phyloP scores from a whole-genome alignment of 805 yeast genomes.

The Saccharomyces paradoxus region DNA sequence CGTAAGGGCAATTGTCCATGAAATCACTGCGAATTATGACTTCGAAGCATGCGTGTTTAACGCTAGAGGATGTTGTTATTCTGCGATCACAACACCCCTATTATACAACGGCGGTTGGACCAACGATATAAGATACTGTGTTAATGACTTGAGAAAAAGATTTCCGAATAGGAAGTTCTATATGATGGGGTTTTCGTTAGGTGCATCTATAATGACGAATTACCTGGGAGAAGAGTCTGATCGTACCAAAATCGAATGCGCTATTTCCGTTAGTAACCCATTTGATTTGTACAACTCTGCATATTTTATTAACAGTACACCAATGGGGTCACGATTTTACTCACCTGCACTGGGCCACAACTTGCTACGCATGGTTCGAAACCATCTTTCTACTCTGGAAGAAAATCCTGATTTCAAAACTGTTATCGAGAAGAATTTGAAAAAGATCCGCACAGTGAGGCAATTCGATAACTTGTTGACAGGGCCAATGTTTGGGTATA shows the following conservation, averaged over 20 bases:
- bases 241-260: constrained; percentile 41
- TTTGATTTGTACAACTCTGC: constrained; percentile 62
- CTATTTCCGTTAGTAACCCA: constrained; percentile 55
- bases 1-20: constrained; percentile 49
- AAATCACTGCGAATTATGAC: constrained; percentile 28
- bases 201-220: constrained; percentile 64
- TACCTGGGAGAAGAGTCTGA: constrained; percentile 60
- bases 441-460: constrained; percentile 29
- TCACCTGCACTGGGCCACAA: constrained; percentile 44
- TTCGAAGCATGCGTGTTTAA: constrained; percentile 67
- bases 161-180: constrained; percentile 61
- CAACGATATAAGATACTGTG: constrained; percentile 53
- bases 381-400: constrained; percentile 35
- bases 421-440: constrained; percentile 19
- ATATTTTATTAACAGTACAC: constrained; percentile 34
- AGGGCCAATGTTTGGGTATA: constrained; percentile 57
- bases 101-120: constrained; percentile 67
- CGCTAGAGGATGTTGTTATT: constrained; percentile 68
- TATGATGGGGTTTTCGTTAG: constrained; percentile 74
- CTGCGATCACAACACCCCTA: constrained; percentile 58
- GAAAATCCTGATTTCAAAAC: constrained; percentile 19
- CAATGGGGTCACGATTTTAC: constrained; percentile 40
- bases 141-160: constrained; percentile 40
- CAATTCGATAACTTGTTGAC: constrained; percentile 64
- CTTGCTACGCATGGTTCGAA: constrained; percentile 35